A percentile compares a stretch with the other conserved stretches of the same genome.
Evolutionary conservation across 169 alveolate genomes (phyloP).

Genomic region (Eimeria falciformis): DNA sequence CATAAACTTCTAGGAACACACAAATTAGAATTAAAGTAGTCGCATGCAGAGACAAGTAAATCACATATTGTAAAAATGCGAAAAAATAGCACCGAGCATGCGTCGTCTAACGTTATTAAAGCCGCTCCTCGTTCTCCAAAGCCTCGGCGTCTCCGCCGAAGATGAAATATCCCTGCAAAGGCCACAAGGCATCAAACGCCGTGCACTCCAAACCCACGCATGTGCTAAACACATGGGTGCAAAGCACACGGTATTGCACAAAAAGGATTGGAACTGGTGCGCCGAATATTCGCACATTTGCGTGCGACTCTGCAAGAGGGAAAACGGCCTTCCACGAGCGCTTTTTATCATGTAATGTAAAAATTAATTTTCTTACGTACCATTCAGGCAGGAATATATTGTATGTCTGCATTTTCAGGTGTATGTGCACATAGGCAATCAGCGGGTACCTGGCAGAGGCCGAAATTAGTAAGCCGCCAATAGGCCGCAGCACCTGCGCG

Average conservation of each 20-base stretch:
- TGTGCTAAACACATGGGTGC: neutral
- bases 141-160: neutral
- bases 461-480: neutral
- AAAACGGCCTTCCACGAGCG: too few relatives aligned
- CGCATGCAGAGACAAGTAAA: neutral
- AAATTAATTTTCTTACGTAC: neutral
- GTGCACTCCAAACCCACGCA: neutral
- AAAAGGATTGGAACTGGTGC: too few relatives aligned
- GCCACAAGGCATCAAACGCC: neutral
- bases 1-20: neutral
- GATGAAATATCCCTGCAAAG: neutral
- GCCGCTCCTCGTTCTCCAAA: neutral
- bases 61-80: neutral
- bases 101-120: neutral
- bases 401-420: neutral
- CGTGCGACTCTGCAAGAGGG: too few relatives aligned
- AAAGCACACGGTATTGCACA: neutral
- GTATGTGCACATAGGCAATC: neutral
- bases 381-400: neutral
- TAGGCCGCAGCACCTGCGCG: neutral
- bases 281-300: too few relatives aligned
- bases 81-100: too few relatives aligned
- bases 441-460: neutral
- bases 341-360: neutral
- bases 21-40: neutral